Base-by-base conservation (phyloP, 768 basidiomycete species). In the Suillus placidus region DNA sequence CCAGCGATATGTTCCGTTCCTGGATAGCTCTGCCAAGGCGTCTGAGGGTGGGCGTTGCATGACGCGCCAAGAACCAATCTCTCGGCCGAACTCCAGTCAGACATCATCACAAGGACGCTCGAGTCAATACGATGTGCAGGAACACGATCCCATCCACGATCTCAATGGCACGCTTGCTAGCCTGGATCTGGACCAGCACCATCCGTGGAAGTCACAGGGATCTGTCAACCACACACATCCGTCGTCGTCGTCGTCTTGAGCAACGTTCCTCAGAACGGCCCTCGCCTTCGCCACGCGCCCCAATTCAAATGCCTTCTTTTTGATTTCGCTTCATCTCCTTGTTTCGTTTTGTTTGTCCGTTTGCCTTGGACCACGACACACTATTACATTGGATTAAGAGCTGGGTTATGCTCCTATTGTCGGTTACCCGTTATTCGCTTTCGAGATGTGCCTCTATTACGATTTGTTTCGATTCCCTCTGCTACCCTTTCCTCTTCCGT, bases 151-250 rank as follows among this genome's bases (percentile, higher is more conserved):
- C 37, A 83, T 93, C 69, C 85, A 86, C 45, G 91, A 92, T 75
- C 76, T 94, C 61, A 93, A 91, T 70, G 88, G 89, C 26, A 91
- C 88, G 35, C 81, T 94, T 45, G 90, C 92, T 40, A 91, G 88
- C 73, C 84, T 93, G 18, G 84, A 92, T 68, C 78, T 93, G 64
- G 89, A 88, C 71, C 69, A 77, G 65, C 75, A 72, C 64, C 73
- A 65, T 37, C 74, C 74, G n/a, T 80, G 80, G 80, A 76, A 69
- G 65, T 64, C 61, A 35, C 68, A 13, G 71, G 71, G 40, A 69
- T 20, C 52, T 34, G 64, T 61, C 71, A 68, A 35, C 60, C 62
- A 35, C 64, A 26, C 12, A 4, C 71, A 56, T 64, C 70, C 64
- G 74, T 61, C 75, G 62, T 65, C 61, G 55, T 35, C 52, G 4